Base-by-base conservation (phyloP, 306 rosid genomes). In the Neltuma alba region DNA sequence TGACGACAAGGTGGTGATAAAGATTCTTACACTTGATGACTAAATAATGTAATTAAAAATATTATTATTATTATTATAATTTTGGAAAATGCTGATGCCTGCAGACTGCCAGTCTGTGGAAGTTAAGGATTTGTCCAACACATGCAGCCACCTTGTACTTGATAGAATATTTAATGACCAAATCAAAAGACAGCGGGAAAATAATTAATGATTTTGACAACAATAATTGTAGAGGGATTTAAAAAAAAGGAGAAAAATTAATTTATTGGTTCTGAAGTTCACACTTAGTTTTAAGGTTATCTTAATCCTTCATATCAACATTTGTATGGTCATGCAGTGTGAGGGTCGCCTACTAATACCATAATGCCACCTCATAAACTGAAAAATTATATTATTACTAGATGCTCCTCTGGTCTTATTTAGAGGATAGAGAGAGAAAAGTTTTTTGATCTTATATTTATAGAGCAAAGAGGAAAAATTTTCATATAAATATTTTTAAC, bases 181-280 rank as follows among this genome's bases (percentile, higher is more conserved):
- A 58, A 65, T 62, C 4, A 31, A 65, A 50, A 70, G 40, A 1
- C 36, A 45, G 28, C 36, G 61, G 21, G 12, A 47, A 6, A 12
- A 12, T 68, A 57, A 75, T 55, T 23, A 69, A 83, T 28, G 41
- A 52, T 30, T 64, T 54, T 18, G 28, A 72, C 60, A 72, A 58
- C 81, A 84, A 86, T 83, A 64, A 84, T 81, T 79, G 82, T 50
- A 60, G 42, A 18, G 70, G 36, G 45, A 8, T 55, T 55, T 45
- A 0, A 50, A 50, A 8, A 52, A n/a, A 2, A 7, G 58, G 4
- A n/a, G 25, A 23, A 58, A 58, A 27, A 52, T 1, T 58, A 12
- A 55, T 25, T 4, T 9, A 23, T 58, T 27, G 16, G 33, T 27
- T 11, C 64, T 34, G 1, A 58, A 25, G 34, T 58, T n/a, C 10